phyloP scores from a whole-genome alignment of 352 stramenopile species.

The Elongisporangium undulatum region DNA sequence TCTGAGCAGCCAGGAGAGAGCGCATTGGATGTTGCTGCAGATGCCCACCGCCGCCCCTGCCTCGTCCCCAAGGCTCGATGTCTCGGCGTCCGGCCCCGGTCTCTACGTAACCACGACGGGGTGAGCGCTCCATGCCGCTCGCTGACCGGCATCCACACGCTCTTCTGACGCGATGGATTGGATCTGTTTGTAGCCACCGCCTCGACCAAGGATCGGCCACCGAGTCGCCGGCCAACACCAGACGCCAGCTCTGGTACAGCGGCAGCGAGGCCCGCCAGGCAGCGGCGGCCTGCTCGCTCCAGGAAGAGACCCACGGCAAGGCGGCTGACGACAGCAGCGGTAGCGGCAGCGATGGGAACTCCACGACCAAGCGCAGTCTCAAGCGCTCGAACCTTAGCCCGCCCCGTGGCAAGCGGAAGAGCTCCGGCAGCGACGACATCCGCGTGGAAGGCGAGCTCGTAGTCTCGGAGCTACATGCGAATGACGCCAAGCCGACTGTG shows the following conservation, averaged over 20 bases:
- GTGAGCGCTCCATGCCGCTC: neutral
- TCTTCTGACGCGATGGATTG: neutral
- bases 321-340: neutral
- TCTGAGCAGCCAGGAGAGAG: neutral
- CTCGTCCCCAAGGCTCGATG: neutral
- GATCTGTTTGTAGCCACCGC: neutral
- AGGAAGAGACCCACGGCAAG: neutral
- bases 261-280: neutral
- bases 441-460: conserved; percentile 41
- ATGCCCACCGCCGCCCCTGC: neutral
- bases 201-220: neutral
- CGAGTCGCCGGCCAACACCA: neutral
- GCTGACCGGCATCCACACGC: neutral
- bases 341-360: neutral
- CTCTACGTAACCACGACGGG: neutral
- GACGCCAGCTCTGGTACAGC: neutral
- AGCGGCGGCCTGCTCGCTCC: too few species aligned
- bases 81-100: neutral
- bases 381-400: conserved; percentile 30
- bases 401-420: conserved; percentile 9
- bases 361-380: conserved; percentile 30
- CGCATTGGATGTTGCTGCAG: neutral
- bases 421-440: conserved; percentile 26
- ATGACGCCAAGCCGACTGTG: conserved; percentile 7
- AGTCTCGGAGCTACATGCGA: conserved; percentile 30